Conservation (phyloP, 208 protist genomes). For the Endotrypanum monterogeii region DNA sequence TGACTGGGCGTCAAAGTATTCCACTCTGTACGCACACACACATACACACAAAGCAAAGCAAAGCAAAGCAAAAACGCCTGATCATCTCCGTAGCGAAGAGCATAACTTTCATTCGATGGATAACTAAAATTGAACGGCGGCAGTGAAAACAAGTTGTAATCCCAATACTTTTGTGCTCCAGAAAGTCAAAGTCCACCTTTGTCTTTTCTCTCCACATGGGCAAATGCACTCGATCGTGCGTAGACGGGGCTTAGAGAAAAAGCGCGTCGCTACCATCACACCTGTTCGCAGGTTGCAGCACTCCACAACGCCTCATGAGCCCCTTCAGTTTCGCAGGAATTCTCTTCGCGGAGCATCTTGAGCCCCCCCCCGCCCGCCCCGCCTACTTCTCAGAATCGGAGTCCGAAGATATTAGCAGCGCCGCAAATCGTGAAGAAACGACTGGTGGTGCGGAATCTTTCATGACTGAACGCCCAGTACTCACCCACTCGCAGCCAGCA, state of each 20-base stretch:
- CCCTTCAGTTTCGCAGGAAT: too few relatives aligned
- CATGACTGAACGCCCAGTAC: neutral
- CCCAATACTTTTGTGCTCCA: neutral
- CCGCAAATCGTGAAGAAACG: slow-evolving; percentile 18
- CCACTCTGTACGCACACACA: neutral
- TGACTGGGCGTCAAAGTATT: neutral
- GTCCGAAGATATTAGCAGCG: slow-evolving; percentile 32
- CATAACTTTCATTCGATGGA: too few relatives aligned
- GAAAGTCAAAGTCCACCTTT: neutral
- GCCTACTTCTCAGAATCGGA: slow-evolving; percentile 41
- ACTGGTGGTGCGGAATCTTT: neutral
- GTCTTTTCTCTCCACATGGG: neutral
- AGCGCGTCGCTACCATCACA: neutral
- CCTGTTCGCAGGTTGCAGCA: neutral
- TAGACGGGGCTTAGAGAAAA: neutral
- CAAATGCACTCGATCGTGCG: neutral
- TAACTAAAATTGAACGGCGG: neutral
- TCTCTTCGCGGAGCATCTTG: too few relatives aligned
- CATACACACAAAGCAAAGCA: neutral
- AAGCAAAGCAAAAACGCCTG: neutral
- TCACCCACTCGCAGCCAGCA: neutral
- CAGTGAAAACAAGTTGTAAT: neutral
- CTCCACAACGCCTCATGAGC: neutral
- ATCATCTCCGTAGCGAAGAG: neutral
- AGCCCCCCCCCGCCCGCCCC: too few relatives aligned